Conservation (phyloP, 257 asterid species). For the Eustoma russellianum region DNA sequence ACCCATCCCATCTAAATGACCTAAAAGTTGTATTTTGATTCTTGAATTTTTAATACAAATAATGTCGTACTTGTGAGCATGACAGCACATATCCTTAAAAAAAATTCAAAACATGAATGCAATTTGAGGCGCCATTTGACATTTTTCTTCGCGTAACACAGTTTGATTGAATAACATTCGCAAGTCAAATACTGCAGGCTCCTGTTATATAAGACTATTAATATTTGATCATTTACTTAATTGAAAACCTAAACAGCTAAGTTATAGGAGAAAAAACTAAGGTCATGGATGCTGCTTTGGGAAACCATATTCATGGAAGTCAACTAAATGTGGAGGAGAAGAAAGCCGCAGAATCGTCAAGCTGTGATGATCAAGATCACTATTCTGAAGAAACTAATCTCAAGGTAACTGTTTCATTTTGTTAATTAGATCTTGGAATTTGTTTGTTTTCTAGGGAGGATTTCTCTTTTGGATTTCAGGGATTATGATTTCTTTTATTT, state of each 20-base stretch:
- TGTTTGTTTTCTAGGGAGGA: no score
- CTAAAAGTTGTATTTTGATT: conserved; percentile 90
- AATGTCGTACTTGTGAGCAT: not conserved
- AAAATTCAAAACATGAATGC: conserved; percentile 16
- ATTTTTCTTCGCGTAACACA: conserved; percentile 39
- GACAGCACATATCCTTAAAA: not conserved
- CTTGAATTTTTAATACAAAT: conserved; percentile 21
- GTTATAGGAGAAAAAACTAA: conserved; percentile 7
- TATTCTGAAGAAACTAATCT: conserved; percentile 25
- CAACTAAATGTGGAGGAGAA: conserved; percentile 22
- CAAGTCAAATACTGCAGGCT: conserved; percentile 61
- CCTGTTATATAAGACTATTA: conserved; percentile 33
- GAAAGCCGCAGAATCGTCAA: conserved; percentile 22
- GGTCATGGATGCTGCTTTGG: conserved; percentile 37
- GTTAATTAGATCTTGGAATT: no score
- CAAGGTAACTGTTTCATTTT: conserved; percentile 37
- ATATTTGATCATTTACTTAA: conserved; percentile 7
- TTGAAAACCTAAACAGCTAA: conserved; percentile 10
- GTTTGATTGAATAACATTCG: conserved; percentile 42
- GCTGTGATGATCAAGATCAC: conserved; percentile 28
- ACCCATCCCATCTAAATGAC: conserved; percentile 41
- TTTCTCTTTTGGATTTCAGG: no score
- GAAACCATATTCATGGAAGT: conserved; percentile 26
- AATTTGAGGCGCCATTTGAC: conserved; percentile 54
- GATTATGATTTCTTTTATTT: no score